A percentile compares a stretch with the other conserved stretches of the same genome.
phyloP scores from a whole-genome alignment of 805 yeast genomes.

The Lachancea sp. region DNA sequence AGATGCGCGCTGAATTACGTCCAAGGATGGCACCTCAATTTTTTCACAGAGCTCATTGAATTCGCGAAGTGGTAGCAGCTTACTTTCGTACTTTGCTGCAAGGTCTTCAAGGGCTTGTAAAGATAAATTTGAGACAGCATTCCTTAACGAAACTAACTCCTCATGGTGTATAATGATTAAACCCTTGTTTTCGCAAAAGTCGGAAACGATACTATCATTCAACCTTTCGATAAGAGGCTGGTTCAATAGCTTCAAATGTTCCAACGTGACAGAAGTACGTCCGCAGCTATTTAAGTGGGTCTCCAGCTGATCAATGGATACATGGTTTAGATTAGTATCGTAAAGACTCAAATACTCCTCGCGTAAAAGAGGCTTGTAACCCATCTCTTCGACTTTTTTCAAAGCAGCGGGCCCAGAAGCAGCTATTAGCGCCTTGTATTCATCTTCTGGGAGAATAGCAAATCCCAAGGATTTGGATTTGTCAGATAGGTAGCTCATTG shows the following conservation, averaged over 20 bases:
- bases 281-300: constrained; percentile 12
- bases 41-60: constrained; percentile 6
- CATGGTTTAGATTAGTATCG: constrained; percentile 7
- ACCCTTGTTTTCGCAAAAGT: constrained; percentile 16
- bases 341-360: constrained; percentile 12
- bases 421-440: constrained; percentile 10
- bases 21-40: constrained; percentile 11
- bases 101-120: constrained; percentile 15
- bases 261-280: constrained; percentile 13
- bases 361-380: constrained; percentile 16
- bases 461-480: constrained; percentile 22
- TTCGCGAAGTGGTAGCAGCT: constrained; percentile 11
- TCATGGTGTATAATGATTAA: constrained; percentile 12
- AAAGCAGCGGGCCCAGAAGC: constrained; percentile 10
- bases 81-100: constrained; percentile 12
- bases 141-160: constrained; percentile 14
- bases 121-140: constrained; percentile 13
- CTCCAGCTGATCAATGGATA: constrained; percentile 9
- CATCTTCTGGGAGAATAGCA: constrained; percentile 14
- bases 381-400: constrained; percentile 12
- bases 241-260: constrained; percentile 12
- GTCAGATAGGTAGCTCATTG: constrained; percentile 21
- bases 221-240: constrained; percentile 12
- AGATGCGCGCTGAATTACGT: constrained; percentile 10
- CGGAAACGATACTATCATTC: constrained; percentile 12